Conservation (phyloP, 2,329 filamentous ascomycete genomes). For the Fusarium floridanum region DNA sequence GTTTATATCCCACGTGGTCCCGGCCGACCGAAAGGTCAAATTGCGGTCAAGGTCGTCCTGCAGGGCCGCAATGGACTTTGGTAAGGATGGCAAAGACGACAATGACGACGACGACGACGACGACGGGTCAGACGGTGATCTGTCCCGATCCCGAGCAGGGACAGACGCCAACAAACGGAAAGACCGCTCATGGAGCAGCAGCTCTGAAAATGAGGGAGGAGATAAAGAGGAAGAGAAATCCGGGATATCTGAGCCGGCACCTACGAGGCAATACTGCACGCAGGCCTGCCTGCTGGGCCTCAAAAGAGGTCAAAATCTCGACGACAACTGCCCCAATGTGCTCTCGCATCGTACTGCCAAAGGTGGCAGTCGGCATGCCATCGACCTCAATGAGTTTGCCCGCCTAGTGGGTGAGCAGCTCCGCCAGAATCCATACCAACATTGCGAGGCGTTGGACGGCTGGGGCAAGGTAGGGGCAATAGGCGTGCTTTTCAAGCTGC, state of each 20-base stretch:
- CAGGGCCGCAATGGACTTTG: background rate
- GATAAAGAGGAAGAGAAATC: background rate
- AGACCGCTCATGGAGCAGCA: background rate
- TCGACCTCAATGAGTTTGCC: constrained; percentile 20
- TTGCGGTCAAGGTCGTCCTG: background rate
- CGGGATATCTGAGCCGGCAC: constrained; percentile 2
- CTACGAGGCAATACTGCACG: constrained; percentile 35
- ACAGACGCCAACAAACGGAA: background rate
- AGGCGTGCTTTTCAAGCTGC: background rate
- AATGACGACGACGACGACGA: background rate
- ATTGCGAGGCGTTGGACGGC: constrained; percentile 5
- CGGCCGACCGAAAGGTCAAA: background rate
- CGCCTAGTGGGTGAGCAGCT: constrained; percentile 20
- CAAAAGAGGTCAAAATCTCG: constrained; percentile 33
- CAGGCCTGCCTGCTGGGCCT: constrained; percentile 41
- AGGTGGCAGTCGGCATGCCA: constrained; percentile 24
- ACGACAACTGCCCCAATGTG: constrained; percentile 41
- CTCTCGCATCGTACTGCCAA: constrained; percentile 18
- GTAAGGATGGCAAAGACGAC: background rate
- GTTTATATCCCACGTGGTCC: background rate
- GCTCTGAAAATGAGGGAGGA: background rate
- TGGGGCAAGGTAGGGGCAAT: background rate
- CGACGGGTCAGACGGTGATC: background rate
- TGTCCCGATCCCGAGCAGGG: background rate
- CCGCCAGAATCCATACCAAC: constrained; percentile 16